Conservation (phyloP, 257 asterid genomes). For the Lycium ferocissimum region DNA sequence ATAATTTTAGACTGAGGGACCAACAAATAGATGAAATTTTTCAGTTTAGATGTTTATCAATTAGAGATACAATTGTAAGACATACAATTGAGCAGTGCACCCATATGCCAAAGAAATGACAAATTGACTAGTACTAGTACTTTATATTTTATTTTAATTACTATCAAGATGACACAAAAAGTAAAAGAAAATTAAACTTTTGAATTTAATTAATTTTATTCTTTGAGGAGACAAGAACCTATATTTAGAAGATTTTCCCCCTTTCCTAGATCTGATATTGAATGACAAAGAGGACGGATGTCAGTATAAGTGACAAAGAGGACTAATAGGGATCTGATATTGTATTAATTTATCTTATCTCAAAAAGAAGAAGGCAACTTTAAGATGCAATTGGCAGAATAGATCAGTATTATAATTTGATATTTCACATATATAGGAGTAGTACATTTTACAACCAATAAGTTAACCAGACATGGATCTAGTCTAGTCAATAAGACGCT, state of each 20-base stretch:
- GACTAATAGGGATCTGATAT: too few species aligned
- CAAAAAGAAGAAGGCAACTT: background rate
- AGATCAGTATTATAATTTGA: background rate
- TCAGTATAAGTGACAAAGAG: background rate
- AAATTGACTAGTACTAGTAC: too few species aligned
- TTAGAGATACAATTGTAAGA: background rate
- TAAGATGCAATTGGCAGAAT: slow-evolving; percentile 7
- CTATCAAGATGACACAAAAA: background rate
- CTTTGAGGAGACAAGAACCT: background rate
- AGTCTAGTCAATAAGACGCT: background rate
- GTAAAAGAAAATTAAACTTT: background rate
- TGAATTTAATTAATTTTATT: background rate
- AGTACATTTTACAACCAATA: background rate
- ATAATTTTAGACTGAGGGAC: background rate
- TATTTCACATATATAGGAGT: too few species aligned
- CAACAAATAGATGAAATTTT: background rate
- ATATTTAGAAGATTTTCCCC: background rate
- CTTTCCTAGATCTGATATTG: slow-evolving; percentile 2
- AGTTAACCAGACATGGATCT: slow-evolving; percentile 10
- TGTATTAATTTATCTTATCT: background rate
- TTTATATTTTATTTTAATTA: background rate
- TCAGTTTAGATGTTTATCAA: background rate
- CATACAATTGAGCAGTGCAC: too few species aligned
- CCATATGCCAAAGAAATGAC: background rate
- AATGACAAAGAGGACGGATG: background rate